Evolutionary conservation across 768 basidiomycete species (phyloP).

Genomic region (Suillus decipiens): DNA sequence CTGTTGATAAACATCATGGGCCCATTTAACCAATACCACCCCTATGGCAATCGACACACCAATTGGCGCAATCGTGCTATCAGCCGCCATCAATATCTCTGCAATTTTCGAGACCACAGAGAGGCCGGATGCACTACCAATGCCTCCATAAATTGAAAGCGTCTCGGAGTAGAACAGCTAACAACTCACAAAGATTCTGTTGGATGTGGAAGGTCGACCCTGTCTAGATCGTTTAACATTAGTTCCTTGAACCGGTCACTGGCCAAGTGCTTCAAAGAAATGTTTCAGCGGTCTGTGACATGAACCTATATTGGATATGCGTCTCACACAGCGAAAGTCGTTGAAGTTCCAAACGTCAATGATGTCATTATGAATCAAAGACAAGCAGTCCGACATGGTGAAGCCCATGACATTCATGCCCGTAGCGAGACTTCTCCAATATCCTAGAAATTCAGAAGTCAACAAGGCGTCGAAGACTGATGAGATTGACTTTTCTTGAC

Average conservation of each 20-base stretch:
- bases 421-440: slow-evolving; percentile 20
- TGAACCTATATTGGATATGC: background rate
- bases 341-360: slow-evolving; percentile 23
- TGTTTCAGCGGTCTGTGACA: background rate
- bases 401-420: slow-evolving; percentile 14
- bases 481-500: slow-evolving; percentile 14
- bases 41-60: slow-evolving; percentile 2
- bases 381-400: slow-evolving; percentile 15
- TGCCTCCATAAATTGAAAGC: background rate
- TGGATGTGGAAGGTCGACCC: background rate
- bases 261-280: slow-evolving; percentile 8
- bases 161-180: background rate
- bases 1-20: slow-evolving; percentile 9
- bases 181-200: slow-evolving; percentile 6
- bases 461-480: background rate
- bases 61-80: slow-evolving; percentile 4
- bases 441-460: slow-evolving; percentile 12
- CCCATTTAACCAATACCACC: slow-evolving; percentile 9
- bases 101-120: slow-evolving; percentile 4
- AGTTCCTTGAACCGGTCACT: slow-evolving; percentile 11
- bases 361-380: slow-evolving; percentile 22
- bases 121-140: slow-evolving; percentile 8
- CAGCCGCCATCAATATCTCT: background rate
- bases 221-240: slow-evolving; percentile 11
- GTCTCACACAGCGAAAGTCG: slow-evolving; percentile 12